A percentile compares a stretch with the other conserved stretches of the same genome.
These are phyloP conservation scores for Suhomyces ambrosiae DNA, from an alignment of 1,139 yeast species.

Conservation along the genomic window DNA sequence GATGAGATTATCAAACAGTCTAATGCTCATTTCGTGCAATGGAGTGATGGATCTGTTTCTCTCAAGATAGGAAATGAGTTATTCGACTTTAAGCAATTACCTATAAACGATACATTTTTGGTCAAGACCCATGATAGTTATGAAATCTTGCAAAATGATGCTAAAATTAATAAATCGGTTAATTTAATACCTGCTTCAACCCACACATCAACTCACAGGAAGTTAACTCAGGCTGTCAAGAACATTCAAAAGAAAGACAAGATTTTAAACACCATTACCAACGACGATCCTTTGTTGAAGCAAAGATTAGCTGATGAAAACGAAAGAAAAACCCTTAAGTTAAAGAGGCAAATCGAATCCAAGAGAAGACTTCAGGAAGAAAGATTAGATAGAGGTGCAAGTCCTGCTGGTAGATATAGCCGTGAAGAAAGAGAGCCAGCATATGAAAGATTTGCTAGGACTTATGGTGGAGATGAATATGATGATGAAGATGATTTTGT, in stretches of 20 bases:
- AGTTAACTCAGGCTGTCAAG: constrained; percentile 76
- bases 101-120: constrained; percentile 72
- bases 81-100: constrained; percentile 72
- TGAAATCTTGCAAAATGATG: constrained; percentile 65
- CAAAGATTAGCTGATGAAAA: constrained; percentile 81
- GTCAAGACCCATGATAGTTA: constrained; percentile 72
- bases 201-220: constrained; percentile 75
- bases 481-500: constrained; percentile 50
- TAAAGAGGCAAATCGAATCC: constrained; percentile 65
- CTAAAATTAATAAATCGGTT: constrained; percentile 54
- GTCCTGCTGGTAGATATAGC: constrained; percentile 25
- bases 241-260: constrained; percentile 62
- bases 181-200: constrained; percentile 89
- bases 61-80: constrained; percentile 85
- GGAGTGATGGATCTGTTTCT: constrained; percentile 92
- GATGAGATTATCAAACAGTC: constrained; percentile 76
- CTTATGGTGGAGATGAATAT: constrained; percentile 47
- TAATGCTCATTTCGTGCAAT: constrained; percentile 84
- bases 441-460: constrained; percentile 43
- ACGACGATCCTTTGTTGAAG: constrained; percentile 83
- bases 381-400: constrained; percentile 34
- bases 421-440: constrained; percentile 35
- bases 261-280: constrained; percentile 67
- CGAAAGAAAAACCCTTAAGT: constrained; percentile 69
- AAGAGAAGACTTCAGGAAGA: constrained; percentile 54